Base-by-base conservation (phyloP, 176 grass and related monocot species). In the Saccharum spontaneum region DNA sequence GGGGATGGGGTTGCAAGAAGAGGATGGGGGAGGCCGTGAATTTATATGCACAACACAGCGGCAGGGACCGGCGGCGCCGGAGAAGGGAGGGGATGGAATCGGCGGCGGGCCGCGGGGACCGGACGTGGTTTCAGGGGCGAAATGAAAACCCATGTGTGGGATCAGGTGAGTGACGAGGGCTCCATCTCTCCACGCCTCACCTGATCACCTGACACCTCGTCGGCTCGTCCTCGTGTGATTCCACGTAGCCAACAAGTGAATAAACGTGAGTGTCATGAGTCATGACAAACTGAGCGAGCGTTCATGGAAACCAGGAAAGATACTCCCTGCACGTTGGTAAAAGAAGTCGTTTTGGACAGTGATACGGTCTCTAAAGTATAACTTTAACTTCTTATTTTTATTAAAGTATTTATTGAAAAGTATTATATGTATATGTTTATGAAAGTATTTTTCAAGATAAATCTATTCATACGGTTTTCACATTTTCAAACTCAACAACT, bases 81-180 rank as follows among this genome's bases (percentile, higher is more conserved):
- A 54, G 78, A 20, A 57, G 41, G 28, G 14, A 26, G 41, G 30
- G 61, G 33, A 4, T 22, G 4, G 52, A 86, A 66, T 43, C 84
- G 55, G 84, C 55, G 84, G 55, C 39, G 40, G 20, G n/a, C 1
- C 15, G 26, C n/a, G 0, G 16, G 15, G 37, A 34, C 15, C 15
- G 64, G 36, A 24, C 85, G 57, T 82, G 85, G 79, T 87, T 87
- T 87, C 43, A 48, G 14, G 28, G 7, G 22, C 4, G 38, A 10
- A 12, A 1, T 5, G 61, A 72, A 72, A 76, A 69, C 36, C 77
- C 69, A 16, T 17, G 77, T 40, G 52, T 44, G 9, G 2, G 7
- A 20, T 59, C 20, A 59, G 20, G 55, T 59, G 8, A 59, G 1
- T n/a, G 55, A 54, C 16, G 1, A 54, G 6, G 16, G 49, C 49